These are phyloP conservation scores for Cucumis cinereus DNA, from an alignment of 306 rosid genomes.

Conservation along the genomic window DNA sequence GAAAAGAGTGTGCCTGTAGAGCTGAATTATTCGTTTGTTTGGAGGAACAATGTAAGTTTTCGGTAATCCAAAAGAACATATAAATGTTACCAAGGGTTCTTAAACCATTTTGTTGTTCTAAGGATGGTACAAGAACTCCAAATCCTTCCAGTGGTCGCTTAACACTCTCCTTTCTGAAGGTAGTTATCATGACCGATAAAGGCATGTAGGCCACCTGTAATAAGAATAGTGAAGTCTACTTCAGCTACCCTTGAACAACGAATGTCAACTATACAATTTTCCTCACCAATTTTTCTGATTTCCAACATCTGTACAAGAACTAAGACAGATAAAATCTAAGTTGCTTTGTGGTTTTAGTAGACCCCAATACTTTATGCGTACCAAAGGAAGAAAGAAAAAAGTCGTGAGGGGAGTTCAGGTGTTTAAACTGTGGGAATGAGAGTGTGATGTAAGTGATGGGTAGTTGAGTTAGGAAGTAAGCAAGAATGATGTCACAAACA, in stretches of 20 bases:
- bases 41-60: constrained; percentile 6
- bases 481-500: neutral
- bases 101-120: constrained; percentile 65
- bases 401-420: neutral
- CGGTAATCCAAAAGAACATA: constrained; percentile 1
- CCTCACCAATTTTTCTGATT: neutral
- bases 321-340: neutral
- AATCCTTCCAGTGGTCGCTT: constrained; percentile 92
- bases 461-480: neutral
- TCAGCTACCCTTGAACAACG: constrained; percentile 10
- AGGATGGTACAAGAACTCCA: constrained; percentile 89
- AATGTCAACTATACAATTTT: constrained; percentile 2
- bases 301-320: neutral
- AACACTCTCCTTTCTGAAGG: constrained; percentile 69
- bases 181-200: constrained; percentile 58
- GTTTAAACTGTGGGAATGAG: neutral
- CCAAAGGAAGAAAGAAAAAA: neutral
- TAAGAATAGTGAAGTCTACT: constrained; percentile 5
- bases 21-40: constrained; percentile 3
- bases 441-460: neutral
- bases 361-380: neutral
- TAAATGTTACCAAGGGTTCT: constrained; percentile 74
- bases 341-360: neutral
- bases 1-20: constrained; percentile 81
- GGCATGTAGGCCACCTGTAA: constrained; percentile 78